Evolutionary conservation across 495 filamentous ascomycete species (phyloP), one percentile per base, ranked within the genome.

Genomic region (Penicillium dipodomyicola): DNA sequence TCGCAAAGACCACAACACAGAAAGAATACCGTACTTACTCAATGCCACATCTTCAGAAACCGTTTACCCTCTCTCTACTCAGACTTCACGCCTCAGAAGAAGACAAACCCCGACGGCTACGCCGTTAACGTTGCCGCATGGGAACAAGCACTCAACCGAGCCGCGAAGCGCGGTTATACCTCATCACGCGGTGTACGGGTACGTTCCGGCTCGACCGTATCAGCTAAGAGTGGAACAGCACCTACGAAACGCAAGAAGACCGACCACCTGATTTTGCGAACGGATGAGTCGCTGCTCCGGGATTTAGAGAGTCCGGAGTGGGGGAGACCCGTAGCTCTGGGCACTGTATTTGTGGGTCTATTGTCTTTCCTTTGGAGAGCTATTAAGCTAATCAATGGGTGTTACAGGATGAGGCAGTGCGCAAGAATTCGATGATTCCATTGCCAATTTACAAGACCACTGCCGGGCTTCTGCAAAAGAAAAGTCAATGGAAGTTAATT

Each of bases 11-110:
- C 25, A 32, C 25, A 32, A 22, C 32, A 58, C 35, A 37, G 22
- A 42, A 49, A 46, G 39, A 10, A 49, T 50, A 47, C 47, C 41
- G n/a, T 12, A 39, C 27, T 52, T 12, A 30, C 12, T n/a, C 29
- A 0, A 1, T 20, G 40, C 33, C 5, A 12, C 19, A 6, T 14
- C 20, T 32, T n/a, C 29, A 94, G 88, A 73, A 84, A 86, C 58
- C 91, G 94, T 40, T 84, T 97, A 5, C 87, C 91, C 6, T 92
- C 92, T 14, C 84, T 98, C 49, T 98, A 96, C 75, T 96, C 92
- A 54, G 95, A 97, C 70, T 97, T 98, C 72, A 76, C 83, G 4
- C 68, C 80, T 35, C 91, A 93, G 59, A 82, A 81, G 57, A 84
- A 83, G 52, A 87, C 87, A 32, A 98, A 98, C 67, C 92, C 92